Base-by-base conservation (phyloP, 75 land plant species). In the Cryptomeria japonica region DNA sequence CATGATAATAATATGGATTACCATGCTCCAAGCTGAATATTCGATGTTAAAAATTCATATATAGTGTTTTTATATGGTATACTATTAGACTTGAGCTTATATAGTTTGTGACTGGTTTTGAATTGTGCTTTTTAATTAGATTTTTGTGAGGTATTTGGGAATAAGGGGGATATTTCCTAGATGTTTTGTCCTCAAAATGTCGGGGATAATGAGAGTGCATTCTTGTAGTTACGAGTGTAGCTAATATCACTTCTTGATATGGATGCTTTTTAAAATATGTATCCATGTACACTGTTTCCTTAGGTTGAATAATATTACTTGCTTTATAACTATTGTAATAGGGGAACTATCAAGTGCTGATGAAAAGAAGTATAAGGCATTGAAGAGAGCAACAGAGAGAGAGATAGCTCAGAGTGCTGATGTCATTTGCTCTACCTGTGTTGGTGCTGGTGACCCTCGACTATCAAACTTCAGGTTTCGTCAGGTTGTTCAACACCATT, bases 391-490 rank as follows among this genome's bases (percentile, higher is more conserved):
- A 88, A 98, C 99, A 15, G 99, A 98, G 88, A 91, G 99, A 84
- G 99, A 98, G 86, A 97, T 98, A 87, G 85, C 95, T 25, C 99
- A 98, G 89, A 98, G 99, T 93, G 99, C 99, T 80, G 99, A 98
- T 95, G 99, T 98, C 68, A 98, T 98, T 46, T 98, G 99, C 64
- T 95, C 97, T 89, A 98, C 99, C 37, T 98, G 99, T 91, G 99
- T 97, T 93, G 99, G 99, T 87, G 99, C 99, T 76, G 99, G 99
- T 56, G 99, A 98, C 91, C 99, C 99, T 51, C 92, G 99, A 4
- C 84, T 98, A 44, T 86, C 97, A 72, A 98, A 98, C 86, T 98
- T 98, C 86, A 93, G 99, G 51, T 98, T 97, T 86, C 96, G 97
- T 53, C 99, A 97, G 99, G 99, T 95, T 31, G 53, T 34, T 36